Base-by-base conservation (phyloP, 2,329 filamentous ascomycete species). In the Aspergillus sp. region DNA sequence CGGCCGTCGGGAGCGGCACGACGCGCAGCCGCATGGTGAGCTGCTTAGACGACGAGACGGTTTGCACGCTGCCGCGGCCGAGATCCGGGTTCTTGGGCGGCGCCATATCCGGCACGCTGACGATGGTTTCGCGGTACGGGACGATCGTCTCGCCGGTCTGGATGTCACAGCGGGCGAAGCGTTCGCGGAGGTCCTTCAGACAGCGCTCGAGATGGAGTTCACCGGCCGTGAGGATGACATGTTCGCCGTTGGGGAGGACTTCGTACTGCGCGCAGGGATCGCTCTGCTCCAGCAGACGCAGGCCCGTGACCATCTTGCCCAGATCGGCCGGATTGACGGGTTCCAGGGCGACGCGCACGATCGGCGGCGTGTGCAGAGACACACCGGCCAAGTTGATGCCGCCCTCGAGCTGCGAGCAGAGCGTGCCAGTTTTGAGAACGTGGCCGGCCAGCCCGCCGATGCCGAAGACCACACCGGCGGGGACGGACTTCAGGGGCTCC, bases 231-330 rank as follows among this genome's bases (percentile, higher is more conserved):
- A 96, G 74, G 19, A 99, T 84, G 40, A 99, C 94, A 71, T 99
- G 94, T 73, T 99, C 94, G 52, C 94, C 94, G 61, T 88, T 97
- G 52, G 87, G 83, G 48, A 97, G 87, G 47, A 96, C 90, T 69
- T 97, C 92, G 63, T 99, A 99, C 69, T 96, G 87, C 13, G 93
- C 94, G 64, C 94, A 97, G 0, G 94, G 93, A 64, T 99, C 94
- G 63, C 91, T 95, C 67, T 97, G 91, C 29, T 96, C 92, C 1
- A 99, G 83, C 16, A 99, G 77, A 57, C 86, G 86, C 48, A 99
- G 77, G 0, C 94, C 94, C 5, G 84, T 81, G 52, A 99, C 91
- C 92, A 99, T 95, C 75, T 95, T 97, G 69, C 94, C 88, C 19
- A 99, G 78, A 67, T 99, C 91, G 21, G 85, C 86, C 0, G 94